Conservation (phyloP, 2,329 filamentous ascomycete genomes). For the Epichloe hybrida region DNA sequence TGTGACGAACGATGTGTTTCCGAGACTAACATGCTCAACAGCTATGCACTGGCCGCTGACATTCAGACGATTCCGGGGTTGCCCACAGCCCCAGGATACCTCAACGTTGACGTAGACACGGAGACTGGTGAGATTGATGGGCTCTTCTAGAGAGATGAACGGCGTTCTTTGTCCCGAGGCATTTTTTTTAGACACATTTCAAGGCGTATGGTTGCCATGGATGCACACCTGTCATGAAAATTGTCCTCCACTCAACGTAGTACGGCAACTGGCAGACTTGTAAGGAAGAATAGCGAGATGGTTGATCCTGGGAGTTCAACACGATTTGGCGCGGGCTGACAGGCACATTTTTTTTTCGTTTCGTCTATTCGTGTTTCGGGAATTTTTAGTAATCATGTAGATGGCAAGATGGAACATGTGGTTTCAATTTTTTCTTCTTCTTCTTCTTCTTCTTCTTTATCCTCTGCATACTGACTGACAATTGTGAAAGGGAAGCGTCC, state of each 20-base stretch:
- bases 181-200: neutral
- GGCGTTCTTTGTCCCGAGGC: neutral
- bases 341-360: too few species aligned
- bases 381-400: too few species aligned
- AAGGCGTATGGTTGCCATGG: neutral
- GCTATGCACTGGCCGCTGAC: constrained; percentile 86
- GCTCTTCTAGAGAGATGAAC: constrained; percentile 52
- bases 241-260: constrained; percentile 5
- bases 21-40: constrained; percentile 27
- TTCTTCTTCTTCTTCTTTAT: too few species aligned
- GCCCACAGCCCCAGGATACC: constrained; percentile 85
- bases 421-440: too few species aligned
- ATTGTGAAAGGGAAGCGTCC: too few species aligned
- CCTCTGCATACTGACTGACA: too few species aligned
- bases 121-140: constrained; percentile 81
- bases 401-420: too few species aligned
- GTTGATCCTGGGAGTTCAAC: constrained; percentile 1
- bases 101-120: constrained; percentile 77
- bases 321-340: neutral
- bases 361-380: too few species aligned
- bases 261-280: neutral
- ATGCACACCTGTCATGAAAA: neutral
- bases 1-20: neutral
- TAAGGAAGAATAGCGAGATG: neutral
- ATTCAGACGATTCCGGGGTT: constrained; percentile 97